Evolutionary conservation across 2,329 filamentous ascomycete genomes (phyloP).

Genomic region (Pseudogymnoascus sp.): DNA sequence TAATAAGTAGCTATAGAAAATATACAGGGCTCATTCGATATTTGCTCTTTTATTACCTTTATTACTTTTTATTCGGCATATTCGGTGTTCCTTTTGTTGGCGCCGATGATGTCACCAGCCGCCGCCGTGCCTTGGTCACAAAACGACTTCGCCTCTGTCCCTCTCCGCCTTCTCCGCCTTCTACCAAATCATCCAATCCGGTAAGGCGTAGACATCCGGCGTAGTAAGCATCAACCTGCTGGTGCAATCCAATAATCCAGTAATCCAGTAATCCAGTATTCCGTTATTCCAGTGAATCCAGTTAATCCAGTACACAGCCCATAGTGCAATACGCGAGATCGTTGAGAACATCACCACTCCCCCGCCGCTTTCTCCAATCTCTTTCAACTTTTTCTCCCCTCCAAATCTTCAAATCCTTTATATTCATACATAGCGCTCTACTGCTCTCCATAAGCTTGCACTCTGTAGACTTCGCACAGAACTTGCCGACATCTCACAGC

Average conservation of each 20-base stretch:
- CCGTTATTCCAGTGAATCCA: not conserved
- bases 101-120: not conserved
- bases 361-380: not conserved
- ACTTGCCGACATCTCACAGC: not conserved
- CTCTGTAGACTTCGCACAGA: not conserved
- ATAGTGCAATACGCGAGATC: not conserved
- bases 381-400: not conserved
- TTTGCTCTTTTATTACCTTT: not conserved
- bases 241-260: not conserved
- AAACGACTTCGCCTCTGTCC: not conserved
- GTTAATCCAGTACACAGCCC: not conserved
- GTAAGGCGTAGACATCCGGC: not conserved
- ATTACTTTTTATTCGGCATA: not conserved
- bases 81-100: not conserved
- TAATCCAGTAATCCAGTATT: not conserved
- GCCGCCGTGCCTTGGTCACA: conserved; percentile 1
- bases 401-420: not conserved
- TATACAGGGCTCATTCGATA: not conserved
- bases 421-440: not conserved
- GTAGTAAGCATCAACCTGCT: conserved; percentile 1
- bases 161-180: not conserved
- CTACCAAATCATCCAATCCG: not conserved
- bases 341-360: conserved; percentile 5
- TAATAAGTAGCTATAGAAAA: too few species aligned
- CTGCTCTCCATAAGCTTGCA: not conserved